Evolutionary conservation across 805 yeast genomes (phyloP).

Genomic region (Metschnikowia lachancei): DNA sequence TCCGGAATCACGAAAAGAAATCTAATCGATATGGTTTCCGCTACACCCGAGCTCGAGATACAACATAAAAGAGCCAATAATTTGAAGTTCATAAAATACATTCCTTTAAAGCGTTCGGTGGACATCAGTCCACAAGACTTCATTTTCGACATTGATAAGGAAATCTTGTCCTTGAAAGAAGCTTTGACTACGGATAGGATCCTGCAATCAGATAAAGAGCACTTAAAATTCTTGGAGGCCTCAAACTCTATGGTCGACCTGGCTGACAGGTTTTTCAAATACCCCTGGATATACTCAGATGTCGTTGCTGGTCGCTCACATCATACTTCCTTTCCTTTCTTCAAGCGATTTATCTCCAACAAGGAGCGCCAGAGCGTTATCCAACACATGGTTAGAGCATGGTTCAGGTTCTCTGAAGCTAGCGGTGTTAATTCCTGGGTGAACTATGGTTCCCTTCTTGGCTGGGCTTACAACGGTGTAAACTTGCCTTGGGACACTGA

Average conservation of each 20-base stretch:
- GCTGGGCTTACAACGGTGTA: conserved; percentile 22
- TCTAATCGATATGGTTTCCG: conserved; percentile 4
- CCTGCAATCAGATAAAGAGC: conserved; percentile 20
- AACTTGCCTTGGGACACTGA: conserved; percentile 24
- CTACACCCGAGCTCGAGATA: neutral
- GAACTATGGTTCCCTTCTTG: conserved; percentile 27
- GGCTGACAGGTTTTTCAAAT: conserved; percentile 36
- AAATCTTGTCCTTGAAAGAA: conserved; percentile 26
- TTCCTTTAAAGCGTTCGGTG: conserved; percentile 13
- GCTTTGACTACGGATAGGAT: conserved; percentile 17
- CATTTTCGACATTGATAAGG: conserved; percentile 29
- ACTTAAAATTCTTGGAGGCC: conserved; percentile 30
- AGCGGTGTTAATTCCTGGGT: conserved; percentile 30
- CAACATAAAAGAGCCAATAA: neutral
- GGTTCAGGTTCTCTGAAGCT: conserved; percentile 38
- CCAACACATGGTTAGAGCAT: conserved; percentile 36
- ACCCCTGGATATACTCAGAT: conserved; percentile 41
- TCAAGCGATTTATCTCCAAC: conserved; percentile 34
- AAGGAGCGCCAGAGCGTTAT: conserved; percentile 37
- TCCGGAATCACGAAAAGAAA: conserved; percentile 1
- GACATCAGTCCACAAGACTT: conserved; percentile 27
- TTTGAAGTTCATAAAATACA: conserved; percentile 7
- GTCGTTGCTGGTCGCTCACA: conserved; percentile 33
- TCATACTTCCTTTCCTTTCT: conserved; percentile 35
- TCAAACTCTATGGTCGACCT: conserved; percentile 22